Evolutionary conservation across 345 rosid genomes (phyloP).

Genomic region (Anastatica hierochuntica): DNA sequence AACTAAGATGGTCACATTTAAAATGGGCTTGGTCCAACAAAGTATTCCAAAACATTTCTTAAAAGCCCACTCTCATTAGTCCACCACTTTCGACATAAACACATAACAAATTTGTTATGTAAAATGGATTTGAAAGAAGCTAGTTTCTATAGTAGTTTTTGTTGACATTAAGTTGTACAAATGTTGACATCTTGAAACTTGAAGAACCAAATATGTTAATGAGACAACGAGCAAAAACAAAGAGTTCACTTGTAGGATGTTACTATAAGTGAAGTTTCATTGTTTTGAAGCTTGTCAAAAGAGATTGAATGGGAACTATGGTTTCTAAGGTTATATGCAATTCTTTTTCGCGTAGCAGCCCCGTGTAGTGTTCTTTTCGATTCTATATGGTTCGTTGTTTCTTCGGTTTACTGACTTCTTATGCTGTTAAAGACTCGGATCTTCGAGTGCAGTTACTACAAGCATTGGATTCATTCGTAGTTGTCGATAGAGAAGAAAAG

Average conservation of each 20-base stretch:
- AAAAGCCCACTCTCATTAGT: no score
- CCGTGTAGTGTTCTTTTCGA: not conserved
- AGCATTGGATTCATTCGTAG: constrained; percentile 51
- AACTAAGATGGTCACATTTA: no score
- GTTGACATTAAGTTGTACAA: no score
- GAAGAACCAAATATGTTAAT: constrained; percentile 77
- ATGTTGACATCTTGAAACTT: not conserved
- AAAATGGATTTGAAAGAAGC: no score
- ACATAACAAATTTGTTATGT: no score
- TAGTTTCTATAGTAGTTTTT: no score
- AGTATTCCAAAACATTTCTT: no score
- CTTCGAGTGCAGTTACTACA: constrained; percentile 57
- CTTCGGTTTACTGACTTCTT: constrained; percentile 8
- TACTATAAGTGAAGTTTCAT: constrained; percentile 67
- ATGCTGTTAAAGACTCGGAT: constrained; percentile 28
- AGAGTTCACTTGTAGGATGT: constrained; percentile 96
- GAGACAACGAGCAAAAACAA: constrained; percentile 63
- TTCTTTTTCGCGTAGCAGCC: not conserved
- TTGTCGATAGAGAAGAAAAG: constrained; percentile 89
- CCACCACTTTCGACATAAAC: no score
- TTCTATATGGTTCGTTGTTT: constrained; percentile 28
- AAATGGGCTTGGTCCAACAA: no score
- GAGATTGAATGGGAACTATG: constrained; percentile 99
- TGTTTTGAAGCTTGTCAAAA: constrained; percentile 78
- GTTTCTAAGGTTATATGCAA: constrained; percentile 66